Evolutionary conservation across 495 filamentous ascomycete genomes (phyloP), one percentile per base, ranked within the genome.

Genomic region (Penicillium coffeae): DNA sequence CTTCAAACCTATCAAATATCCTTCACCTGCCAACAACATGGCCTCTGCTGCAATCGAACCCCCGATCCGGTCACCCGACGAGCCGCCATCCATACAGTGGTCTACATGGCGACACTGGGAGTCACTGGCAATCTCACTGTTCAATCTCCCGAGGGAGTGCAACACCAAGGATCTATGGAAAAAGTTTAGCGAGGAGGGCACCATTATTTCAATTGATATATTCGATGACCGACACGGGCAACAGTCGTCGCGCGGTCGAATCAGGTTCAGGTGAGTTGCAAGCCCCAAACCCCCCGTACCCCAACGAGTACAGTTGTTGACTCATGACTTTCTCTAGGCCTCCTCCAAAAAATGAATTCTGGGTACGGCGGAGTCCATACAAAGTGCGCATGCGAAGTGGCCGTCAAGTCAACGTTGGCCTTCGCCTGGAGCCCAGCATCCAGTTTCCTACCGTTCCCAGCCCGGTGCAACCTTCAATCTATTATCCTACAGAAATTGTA

Each of bases 231-330:
- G 36, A 7, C 53, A 63, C 16, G 71, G 65, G 8, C 45, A 55
- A 12, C 37, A 61, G 35, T 47, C 47, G 9, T 49, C 54, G 1
- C 59, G 48, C 27, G 75, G 63, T 3, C 63, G 63, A 10, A 47
- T 78, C n/a, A 63, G 72, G 0, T 78, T 78, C 40, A 71, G 53
- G 75, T 77, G 44, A 21, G 66, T 49, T 15, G n/a, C n/a, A 47
- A 12, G 14, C 18, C 22, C 3, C 33, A 36, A 21, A 13, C 22
- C 36, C 15, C n/a, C 14, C 3, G 21, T 4, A 2, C 18, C 27
- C 1, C 34, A 47, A 20, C 41, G 45, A n/a, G 6, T 30, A 10
- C 10, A 5, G 25, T 5, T 30, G 10, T 30, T 30, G 10, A 30
- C 10, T 4, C 25, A 30, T 30, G 10, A 4, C 4, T 10, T 10